Percentiles rank a stretch among this genome's conserved stretches.
phyloP scores from a whole-genome alignment of 1,284 basidiomycete species.

The Omphalotus olearius region DNA sequence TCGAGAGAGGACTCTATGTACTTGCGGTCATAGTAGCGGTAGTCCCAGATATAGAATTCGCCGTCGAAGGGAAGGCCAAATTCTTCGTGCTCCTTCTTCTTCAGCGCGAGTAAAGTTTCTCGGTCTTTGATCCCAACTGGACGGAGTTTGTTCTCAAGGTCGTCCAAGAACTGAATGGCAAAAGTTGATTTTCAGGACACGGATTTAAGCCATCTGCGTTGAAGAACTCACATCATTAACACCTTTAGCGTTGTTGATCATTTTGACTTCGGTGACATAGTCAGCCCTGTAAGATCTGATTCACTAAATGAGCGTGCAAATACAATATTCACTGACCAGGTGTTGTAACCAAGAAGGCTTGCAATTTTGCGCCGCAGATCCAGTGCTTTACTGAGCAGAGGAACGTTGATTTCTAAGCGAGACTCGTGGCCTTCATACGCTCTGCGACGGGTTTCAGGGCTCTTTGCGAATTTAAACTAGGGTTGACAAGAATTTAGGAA shows the following conservation, averaged over 20 bases:
- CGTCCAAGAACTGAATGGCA: constrained; percentile 51
- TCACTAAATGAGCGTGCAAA: constrained; percentile 1
- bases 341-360: constrained; percentile 65
- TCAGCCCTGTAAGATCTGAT: constrained; percentile 47
- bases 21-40: constrained; percentile 70
- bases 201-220: not conserved
- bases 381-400: constrained; percentile 61
- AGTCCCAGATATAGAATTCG: constrained; percentile 70
- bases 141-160: constrained; percentile 69
- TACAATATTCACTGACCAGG: constrained; percentile 37
- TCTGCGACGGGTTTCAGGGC: constrained; percentile 60
- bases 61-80: constrained; percentile 59
- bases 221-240: constrained; percentile 42
- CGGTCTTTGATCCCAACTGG: constrained; percentile 69
- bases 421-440: constrained; percentile 66
- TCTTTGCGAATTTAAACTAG: constrained; percentile 77
- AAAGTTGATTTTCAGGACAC: constrained; percentile 1
- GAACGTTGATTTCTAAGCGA: constrained; percentile 65
- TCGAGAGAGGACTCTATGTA: constrained; percentile 62
- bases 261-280: constrained; percentile 78
- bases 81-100: constrained; percentile 63
- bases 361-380: constrained; percentile 68
- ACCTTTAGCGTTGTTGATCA: constrained; percentile 69
- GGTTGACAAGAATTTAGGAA: not conserved
- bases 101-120: constrained; percentile 62